These are phyloP conservation scores for Afroboletus lepidellus DNA, from an alignment of 1,284 basidiomycete species.

Conservation along the genomic window DNA sequence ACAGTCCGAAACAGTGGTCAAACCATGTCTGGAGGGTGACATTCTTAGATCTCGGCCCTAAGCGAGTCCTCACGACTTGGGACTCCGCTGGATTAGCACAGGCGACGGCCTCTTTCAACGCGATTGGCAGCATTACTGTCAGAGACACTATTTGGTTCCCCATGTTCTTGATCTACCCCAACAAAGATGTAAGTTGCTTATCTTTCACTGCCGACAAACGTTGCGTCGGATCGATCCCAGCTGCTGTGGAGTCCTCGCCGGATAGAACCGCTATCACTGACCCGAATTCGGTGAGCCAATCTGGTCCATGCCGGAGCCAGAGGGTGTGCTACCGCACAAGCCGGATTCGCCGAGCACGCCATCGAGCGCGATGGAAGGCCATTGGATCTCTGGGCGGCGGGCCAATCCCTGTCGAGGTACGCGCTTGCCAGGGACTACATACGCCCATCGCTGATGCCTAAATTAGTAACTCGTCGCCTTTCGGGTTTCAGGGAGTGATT, in stretches of 20 bases:
- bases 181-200: slow-evolving; percentile 3
- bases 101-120: neutral
- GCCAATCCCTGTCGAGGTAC: slow-evolving; percentile 21
- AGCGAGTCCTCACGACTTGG: neutral
- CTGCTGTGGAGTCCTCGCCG: slow-evolving; percentile 36
- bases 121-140: too few relatives aligned
- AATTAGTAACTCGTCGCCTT: slow-evolving; percentile 36
- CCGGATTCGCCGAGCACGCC: slow-evolving; percentile 31
- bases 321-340: slow-evolving; percentile 10
- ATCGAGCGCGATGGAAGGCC: slow-evolving; percentile 28
- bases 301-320: slow-evolving; percentile 7
- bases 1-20: neutral
- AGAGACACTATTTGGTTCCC: neutral
- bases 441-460: neutral
- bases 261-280: slow-evolving; percentile 42
- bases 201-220: neutral
- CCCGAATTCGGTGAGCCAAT: slow-evolving; percentile 14
- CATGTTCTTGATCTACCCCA: slow-evolving; percentile 3
- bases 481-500: slow-evolving; percentile 9
- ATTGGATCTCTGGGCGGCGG: slow-evolving; percentile 29
- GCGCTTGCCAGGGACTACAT: neutral
- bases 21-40: neutral
- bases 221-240: slow-evolving; percentile 18
- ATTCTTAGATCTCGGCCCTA: neutral
- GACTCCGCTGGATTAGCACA: neutral